Conservation (phyloP, 2,329 filamentous ascomycete genomes). For the Ophiostoma fasciatum region DNA sequence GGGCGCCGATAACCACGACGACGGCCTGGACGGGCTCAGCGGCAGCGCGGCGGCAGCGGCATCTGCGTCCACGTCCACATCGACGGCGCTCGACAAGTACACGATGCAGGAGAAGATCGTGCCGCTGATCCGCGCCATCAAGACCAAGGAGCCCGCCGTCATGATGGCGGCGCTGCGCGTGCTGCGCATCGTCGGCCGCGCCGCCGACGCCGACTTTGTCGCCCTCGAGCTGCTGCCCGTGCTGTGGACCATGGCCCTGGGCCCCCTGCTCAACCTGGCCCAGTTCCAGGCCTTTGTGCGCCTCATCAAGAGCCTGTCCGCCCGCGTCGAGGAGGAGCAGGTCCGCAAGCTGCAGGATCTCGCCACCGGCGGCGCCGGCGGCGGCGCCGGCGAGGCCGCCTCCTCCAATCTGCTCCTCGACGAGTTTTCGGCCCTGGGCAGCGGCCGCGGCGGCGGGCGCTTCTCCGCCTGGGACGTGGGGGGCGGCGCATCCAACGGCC, state of each 20-base stretch:
- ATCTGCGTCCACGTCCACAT: too few species aligned
- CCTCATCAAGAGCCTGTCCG: conserved; percentile 67
- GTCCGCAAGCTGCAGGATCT: conserved; percentile 57
- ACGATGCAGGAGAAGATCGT: conserved; percentile 97
- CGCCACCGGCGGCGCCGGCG: conserved; percentile 13
- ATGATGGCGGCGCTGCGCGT: conserved; percentile 89
- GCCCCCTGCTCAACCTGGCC: conserved; percentile 70
- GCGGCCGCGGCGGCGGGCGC: conserved; percentile 12
- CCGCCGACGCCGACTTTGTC: conserved; percentile 79
- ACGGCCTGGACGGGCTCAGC: conserved; percentile 62
- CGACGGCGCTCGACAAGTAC: conserved; percentile 84
- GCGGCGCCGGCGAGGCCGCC: too few species aligned
- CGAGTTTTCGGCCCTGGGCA: conserved; percentile 58
- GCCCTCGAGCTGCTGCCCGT: conserved; percentile 83
- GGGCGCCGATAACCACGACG: conserved; percentile 55
- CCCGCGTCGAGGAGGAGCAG: conserved; percentile 77
- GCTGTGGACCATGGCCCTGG: conserved; percentile 82
- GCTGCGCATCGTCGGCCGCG: conserved; percentile 64
- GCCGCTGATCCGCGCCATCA: conserved; percentile 79
- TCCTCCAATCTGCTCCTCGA: conserved; percentile 39
- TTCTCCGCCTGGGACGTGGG: conserved; percentile 31
- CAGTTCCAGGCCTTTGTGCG: conserved; percentile 88
- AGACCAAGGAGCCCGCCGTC: conserved; percentile 93
- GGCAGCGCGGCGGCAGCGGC: too few species aligned
- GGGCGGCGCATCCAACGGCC: conserved; percentile 10